These are phyloP conservation scores for Ophiostoma novo-ulmi DNA, from an alignment of 2,329 filamentous ascomycete species.

Conservation along the genomic window DNA sequence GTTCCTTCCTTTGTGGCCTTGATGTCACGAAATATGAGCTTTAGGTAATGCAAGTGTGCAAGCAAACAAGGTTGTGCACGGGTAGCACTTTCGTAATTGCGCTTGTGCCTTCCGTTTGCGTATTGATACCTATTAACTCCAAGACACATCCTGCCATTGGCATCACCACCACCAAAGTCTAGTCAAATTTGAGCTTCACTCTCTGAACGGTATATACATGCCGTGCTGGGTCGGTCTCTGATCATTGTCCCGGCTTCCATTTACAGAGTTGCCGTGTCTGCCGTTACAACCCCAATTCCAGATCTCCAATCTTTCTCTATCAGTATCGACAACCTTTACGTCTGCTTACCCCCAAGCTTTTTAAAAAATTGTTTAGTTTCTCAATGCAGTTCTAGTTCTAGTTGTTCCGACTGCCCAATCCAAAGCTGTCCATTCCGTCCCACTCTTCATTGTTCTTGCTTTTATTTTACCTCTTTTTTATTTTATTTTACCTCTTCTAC, in stretches of 20 bases:
- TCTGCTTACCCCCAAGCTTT: not conserved
- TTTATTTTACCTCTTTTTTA: too few relatives aligned
- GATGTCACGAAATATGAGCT: too few relatives aligned
- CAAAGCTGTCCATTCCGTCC: not conserved
- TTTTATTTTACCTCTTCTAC: too few relatives aligned
- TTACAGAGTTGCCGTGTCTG: not conserved
- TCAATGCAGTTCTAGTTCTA: not conserved
- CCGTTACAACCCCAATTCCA: not conserved
- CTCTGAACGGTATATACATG: not conserved
- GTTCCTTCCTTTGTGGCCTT: too few relatives aligned
- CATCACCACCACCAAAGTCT: not conserved
- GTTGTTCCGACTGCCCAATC: not conserved
- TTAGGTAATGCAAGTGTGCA: too few relatives aligned
- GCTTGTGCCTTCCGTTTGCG: not conserved
- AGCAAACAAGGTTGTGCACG: too few relatives aligned
- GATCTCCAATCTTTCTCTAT: not conserved
- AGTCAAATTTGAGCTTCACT: not conserved
- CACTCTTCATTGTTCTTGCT: too few relatives aligned
- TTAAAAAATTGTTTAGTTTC: too few relatives aligned
- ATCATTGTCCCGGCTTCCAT: not conserved
- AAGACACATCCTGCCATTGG: not conserved
- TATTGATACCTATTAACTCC: not conserved
- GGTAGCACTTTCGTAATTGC: not conserved
- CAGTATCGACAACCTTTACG: not conserved
- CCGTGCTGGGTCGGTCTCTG: not conserved